Percentiles rank a stretch among this genome's conserved stretches.
Evolutionary conservation across 441 rosid genomes (phyloP).

Genomic region (Erodium texanum): DNA sequence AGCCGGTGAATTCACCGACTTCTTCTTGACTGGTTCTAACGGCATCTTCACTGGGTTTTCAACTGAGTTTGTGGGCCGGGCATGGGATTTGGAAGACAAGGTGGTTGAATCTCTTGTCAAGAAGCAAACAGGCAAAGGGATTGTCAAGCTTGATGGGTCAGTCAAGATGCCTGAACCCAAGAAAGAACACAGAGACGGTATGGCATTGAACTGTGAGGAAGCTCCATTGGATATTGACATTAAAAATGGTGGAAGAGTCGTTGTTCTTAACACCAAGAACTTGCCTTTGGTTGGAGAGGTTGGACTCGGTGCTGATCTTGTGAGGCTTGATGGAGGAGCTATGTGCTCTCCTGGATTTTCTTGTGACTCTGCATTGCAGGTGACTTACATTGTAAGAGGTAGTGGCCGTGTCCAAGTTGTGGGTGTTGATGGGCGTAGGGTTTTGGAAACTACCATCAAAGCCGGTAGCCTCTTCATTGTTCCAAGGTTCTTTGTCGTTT

Average conservation of each 20-base stretch:
- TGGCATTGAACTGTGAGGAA: conserved; percentile 38
- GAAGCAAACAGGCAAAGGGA: conserved; percentile 45
- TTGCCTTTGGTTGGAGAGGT: conserved; percentile 67
- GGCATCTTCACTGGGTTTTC: conserved; percentile 51
- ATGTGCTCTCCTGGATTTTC: too few species aligned
- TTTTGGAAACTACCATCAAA: conserved; percentile 53
- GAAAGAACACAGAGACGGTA: conserved; percentile 41
- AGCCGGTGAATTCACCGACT: conserved; percentile 63
- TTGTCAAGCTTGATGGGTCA: conserved; percentile 49
- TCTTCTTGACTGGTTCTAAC: conserved; percentile 59
- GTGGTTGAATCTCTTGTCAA: conserved; percentile 39
- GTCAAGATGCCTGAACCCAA: conserved; percentile 55
- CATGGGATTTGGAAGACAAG: conserved; percentile 40
- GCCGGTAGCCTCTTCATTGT: conserved; percentile 73
- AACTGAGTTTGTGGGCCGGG: conserved; percentile 26
- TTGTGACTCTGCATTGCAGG: too few species aligned
- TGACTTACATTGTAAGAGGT: too few species aligned
- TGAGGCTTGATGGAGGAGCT: too few species aligned
- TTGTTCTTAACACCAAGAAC: conserved; percentile 68
- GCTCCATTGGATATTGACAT: conserved; percentile 53
- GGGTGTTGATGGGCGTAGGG: conserved; percentile 68
- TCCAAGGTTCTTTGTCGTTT: conserved; percentile 77
- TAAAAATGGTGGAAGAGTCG: conserved; percentile 68
- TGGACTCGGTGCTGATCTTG: too few species aligned
- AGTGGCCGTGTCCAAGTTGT: too few species aligned